Evolutionary conservation across 2,329 filamentous ascomycete genomes (phyloP), one percentile per base, ranked within the genome.

Genomic region (Aureobasidium namibiae): DNA sequence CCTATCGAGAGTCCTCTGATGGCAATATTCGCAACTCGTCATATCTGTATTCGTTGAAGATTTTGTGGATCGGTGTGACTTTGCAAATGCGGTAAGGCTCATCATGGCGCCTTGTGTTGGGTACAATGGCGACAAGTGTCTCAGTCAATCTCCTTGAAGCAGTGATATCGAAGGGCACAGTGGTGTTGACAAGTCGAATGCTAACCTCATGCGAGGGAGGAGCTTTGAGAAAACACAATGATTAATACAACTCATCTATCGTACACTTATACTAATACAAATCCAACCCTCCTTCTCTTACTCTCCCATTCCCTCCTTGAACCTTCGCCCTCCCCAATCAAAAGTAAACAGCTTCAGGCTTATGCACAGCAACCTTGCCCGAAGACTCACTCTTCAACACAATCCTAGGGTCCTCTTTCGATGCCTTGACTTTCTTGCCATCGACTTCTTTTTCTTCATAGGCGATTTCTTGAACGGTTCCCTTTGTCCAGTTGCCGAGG

Each of bases 341-440:
- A 61, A 75, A 77, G 61, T 72, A 75, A 54, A 74, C 72, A 33
- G 69, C 71, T 21, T 76, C 73, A 3, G 74, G 71, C 66, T 76
- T 76, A 56, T 77, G 74, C 52, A 76, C 73, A 33, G 69, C 72
- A 29, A 73, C 69, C 67, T 76, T 76, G 11, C 73, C 74, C 38
- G 69, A 71, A 50, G 65, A 67, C 10, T 65, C 69, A 49, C 68
- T 73, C 65, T 70, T 74, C 61, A 77, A 61, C 18, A 77, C 73
- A 45, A 77, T 66, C 62, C 70, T 70, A 4, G 75, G 74, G 64
- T 77, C 75, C 42, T 74, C 69, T 58, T 74, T 70, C 42, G 69
- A 73, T 1, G 68, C 75, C 64, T 77, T 74, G 41, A 74, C 71
- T 31, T 66, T 65, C 65, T 77, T 73, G 2, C 75, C 74, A 41